Evolutionary conservation across 73 alveolate species (phyloP).

Genomic region (Loxodes magnus): DNA sequence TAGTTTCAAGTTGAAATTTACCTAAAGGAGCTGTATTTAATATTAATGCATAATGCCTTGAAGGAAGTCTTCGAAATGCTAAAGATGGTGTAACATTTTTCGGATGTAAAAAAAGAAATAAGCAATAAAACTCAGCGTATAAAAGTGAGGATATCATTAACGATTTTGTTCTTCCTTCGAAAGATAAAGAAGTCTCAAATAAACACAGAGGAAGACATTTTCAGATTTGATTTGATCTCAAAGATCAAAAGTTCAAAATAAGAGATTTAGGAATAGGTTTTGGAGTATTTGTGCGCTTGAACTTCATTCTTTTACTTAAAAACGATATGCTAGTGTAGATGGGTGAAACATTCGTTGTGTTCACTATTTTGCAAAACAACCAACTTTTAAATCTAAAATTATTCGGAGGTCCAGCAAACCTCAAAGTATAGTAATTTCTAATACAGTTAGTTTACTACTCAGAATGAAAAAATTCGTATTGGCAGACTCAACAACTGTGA

Average conservation of each 20-base stretch:
- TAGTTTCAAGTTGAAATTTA: conserved; percentile 36
- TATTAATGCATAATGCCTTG: conserved; percentile 43
- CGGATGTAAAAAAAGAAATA: conserved; percentile 40
- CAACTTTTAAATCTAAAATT: conserved; percentile 19
- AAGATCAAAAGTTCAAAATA: conserved; percentile 31
- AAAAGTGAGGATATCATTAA: conserved; percentile 37
- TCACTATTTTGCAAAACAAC: neutral
- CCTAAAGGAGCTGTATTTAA: conserved; percentile 37
- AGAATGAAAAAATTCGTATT: conserved; percentile 17
- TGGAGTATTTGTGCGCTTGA: conserved; percentile 73
- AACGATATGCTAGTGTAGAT: conserved; percentile 63
- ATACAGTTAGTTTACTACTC: conserved; percentile 5
- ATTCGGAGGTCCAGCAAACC: conserved; percentile 39
- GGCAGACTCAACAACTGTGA: conserved; percentile 58
- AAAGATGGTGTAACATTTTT: conserved; percentile 65
- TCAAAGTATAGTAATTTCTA: conserved; percentile 14
- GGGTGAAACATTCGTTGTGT: conserved; percentile 71
- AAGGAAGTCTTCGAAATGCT: conserved; percentile 15
- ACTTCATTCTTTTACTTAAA: conserved; percentile 46
- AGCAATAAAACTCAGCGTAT: neutral
- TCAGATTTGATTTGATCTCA: conserved; percentile 28
- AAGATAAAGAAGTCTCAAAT: conserved; percentile 21
- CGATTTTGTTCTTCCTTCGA: conserved; percentile 51
- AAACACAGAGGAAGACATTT: conserved; percentile 48
- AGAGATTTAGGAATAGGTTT: conserved; percentile 79